Conservation (phyloP, 2,329 filamentous ascomycete genomes). For the Dissoconium aciculare region DNA sequence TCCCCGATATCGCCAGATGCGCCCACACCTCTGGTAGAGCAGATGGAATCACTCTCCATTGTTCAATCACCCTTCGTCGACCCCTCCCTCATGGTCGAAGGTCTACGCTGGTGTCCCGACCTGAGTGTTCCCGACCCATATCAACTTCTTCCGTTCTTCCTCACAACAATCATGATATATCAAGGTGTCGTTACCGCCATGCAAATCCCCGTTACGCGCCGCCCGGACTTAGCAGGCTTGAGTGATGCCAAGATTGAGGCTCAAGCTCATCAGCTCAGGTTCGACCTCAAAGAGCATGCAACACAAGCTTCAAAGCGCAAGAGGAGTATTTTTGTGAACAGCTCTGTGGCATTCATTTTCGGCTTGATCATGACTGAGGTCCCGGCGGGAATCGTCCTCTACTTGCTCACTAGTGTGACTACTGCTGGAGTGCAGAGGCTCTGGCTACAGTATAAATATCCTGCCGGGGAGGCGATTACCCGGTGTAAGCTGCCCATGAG, state of each 20-base stretch:
- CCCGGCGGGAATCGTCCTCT: conserved; percentile 30
- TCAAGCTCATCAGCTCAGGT: background rate
- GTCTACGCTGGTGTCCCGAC: conserved; percentile 47
- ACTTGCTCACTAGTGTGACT: conserved; percentile 18
- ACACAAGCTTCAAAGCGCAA: conserved; percentile 1
- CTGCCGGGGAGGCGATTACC: conserved; percentile 12
- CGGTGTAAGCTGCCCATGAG: conserved; percentile 18
- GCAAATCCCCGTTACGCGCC: background rate
- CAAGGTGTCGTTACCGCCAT: background rate
- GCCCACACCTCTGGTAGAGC: background rate
- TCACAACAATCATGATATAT: conserved; percentile 9
- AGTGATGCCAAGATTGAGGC: background rate
- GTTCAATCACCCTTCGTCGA: conserved; percentile 25
- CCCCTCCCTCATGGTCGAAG: conserved; percentile 39
- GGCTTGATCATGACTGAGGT: conserved; percentile 22
- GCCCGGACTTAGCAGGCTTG: conserved; percentile 1
- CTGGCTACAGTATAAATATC: conserved; percentile 17
- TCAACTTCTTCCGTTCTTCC: conserved; percentile 7
- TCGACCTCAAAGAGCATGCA: background rate
- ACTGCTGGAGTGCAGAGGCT: conserved; percentile 10
- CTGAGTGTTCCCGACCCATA: conserved; percentile 40
- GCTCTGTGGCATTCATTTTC: conserved; percentile 22
- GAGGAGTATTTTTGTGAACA: conserved; percentile 6
- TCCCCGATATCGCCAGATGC: background rate
- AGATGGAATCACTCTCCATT: conserved; percentile 3